A percentile compares a stretch with the other conserved stretches of the same genome.
Conservation (phyloP, 805 yeast species). For the Zygosaccharomyces siamensis region DNA sequence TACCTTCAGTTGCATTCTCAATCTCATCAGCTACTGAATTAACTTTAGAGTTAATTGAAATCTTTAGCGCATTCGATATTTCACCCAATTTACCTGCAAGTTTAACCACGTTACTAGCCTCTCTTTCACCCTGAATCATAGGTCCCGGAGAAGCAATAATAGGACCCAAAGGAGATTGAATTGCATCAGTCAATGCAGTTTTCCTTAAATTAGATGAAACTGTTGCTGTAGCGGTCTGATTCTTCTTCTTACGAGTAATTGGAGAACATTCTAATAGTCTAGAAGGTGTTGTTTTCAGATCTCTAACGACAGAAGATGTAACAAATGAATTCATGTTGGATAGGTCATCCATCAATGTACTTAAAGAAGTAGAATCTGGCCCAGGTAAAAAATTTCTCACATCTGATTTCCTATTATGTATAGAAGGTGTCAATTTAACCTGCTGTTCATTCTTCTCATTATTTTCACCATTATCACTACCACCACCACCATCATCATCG, state of each 20-base stretch:
- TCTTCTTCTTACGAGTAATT: slow-evolving; percentile 15
- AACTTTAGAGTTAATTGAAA: slow-evolving; percentile 16
- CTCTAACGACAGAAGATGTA: slow-evolving; percentile 27
- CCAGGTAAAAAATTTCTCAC: slow-evolving; percentile 13
- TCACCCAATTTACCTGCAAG: slow-evolving; percentile 10
- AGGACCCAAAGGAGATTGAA: slow-evolving; percentile 13
- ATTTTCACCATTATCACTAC: not conserved
- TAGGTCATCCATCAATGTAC: slow-evolving; percentile 24
- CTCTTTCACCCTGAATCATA: slow-evolving; percentile 3
- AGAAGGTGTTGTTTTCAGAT: slow-evolving; percentile 13
- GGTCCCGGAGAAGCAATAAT: slow-evolving; percentile 13
- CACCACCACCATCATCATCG: not conserved
- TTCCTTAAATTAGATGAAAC: slow-evolving; percentile 71
- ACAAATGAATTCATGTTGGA: slow-evolving; percentile 24
- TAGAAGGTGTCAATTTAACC: slow-evolving; percentile 18
- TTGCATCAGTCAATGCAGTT: slow-evolving; percentile 82
- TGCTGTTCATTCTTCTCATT: slow-evolving; percentile 7
- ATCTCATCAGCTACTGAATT: slow-evolving; percentile 15
- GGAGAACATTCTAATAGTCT: slow-evolving; percentile 24
- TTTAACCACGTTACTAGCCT: slow-evolving; percentile 3
- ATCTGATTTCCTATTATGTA: slow-evolving; percentile 12
- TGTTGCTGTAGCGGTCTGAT: not conserved
- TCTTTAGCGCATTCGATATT: slow-evolving; percentile 11
- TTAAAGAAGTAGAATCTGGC: slow-evolving; percentile 16
- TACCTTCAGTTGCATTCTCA: slow-evolving; percentile 12